Conservation (phyloP, 306 rosid species). For the Gynostemma pentaphyllum region DNA sequence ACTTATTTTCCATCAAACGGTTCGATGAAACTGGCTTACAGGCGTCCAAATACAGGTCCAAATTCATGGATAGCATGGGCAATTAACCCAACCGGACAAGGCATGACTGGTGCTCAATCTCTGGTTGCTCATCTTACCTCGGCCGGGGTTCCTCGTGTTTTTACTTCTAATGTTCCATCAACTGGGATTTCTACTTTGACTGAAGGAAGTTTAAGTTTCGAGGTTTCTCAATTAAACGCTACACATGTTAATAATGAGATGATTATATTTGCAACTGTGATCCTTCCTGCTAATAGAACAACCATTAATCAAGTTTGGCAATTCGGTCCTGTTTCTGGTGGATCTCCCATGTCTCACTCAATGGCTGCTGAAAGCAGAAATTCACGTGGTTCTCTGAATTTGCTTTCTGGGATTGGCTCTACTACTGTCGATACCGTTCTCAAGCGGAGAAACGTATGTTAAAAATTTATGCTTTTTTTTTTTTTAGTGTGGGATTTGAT, state of each 20-base stretch:
- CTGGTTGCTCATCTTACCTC: slow-evolving; percentile 6
- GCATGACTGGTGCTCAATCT: slow-evolving; percentile 9
- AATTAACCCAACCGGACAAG: background rate
- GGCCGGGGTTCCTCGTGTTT: background rate
- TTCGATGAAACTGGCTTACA: background rate
- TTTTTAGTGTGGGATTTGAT: background rate
- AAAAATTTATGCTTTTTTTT: background rate
- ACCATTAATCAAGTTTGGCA: slow-evolving; percentile 17
- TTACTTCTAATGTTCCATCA: background rate
- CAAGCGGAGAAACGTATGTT: slow-evolving; percentile 7
- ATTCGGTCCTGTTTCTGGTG: background rate
- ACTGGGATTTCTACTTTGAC: background rate
- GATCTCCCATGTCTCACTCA: background rate
- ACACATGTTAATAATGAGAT: background rate
- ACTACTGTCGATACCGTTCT: background rate
- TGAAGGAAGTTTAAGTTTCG: background rate
- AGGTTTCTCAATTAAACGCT: background rate
- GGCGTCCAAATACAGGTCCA: background rate
- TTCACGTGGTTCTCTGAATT: background rate
- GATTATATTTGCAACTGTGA: slow-evolving; percentile 8
- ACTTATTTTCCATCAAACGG: background rate
- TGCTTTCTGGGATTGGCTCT: slow-evolving; percentile 8
- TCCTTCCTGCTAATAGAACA: background rate
- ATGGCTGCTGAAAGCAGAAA: background rate
- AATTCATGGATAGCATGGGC: slow-evolving; percentile 19